Base-by-base conservation (phyloP, 805 yeast genomes). In the Yamadazyma nakazawae region DNA sequence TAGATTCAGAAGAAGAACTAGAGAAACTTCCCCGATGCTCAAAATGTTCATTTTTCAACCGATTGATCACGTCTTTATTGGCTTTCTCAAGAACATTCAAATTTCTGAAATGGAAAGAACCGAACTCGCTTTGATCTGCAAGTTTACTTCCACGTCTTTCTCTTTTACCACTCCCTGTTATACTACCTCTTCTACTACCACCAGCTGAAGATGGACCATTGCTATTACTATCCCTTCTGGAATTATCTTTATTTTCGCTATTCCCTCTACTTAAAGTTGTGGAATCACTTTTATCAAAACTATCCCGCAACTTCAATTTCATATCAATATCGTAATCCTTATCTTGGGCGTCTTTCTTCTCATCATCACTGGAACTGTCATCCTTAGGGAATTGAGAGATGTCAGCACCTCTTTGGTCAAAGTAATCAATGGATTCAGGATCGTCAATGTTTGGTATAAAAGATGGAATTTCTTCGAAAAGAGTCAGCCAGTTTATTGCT, bases 51-150 rank as follows among this genome's bases (percentile, higher is more conserved):
- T 76, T 84, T 58, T 90, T 87, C 60, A 94, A 76, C 52, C 96
- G 72, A 58, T 88, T 87, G 52, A 94, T 89, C 12, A 87, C 91
- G 66, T 91, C 97, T 59, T 88, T 89, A 60, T 94, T 94, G 8
- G 96, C 97, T 57, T 86, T 87, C 56, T 94, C 98, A 46, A 95
- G 75, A 5, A 94, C 94, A 4, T 92, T 84, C 51, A 94, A 68
- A 61, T 94, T 94, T 54, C 97, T 76, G 67, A 88, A 94, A 49
- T 88, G 84, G 64, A 94, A 94, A 3, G 94, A 84, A 0, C 99
- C 99, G 76, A 94, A 94, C 57, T 92, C 92, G 19, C 72, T 68
- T 2, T 85, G 76, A 47, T 85, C 92, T 43, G 84, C 85, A 50
- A 88, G 63, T 54, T 88, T 77, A 52, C 88, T 80, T 2, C 88